These are phyloP conservation scores for Nakazawaea ernobii DNA, from an alignment of 805 yeast species.

Conservation along the genomic window DNA sequence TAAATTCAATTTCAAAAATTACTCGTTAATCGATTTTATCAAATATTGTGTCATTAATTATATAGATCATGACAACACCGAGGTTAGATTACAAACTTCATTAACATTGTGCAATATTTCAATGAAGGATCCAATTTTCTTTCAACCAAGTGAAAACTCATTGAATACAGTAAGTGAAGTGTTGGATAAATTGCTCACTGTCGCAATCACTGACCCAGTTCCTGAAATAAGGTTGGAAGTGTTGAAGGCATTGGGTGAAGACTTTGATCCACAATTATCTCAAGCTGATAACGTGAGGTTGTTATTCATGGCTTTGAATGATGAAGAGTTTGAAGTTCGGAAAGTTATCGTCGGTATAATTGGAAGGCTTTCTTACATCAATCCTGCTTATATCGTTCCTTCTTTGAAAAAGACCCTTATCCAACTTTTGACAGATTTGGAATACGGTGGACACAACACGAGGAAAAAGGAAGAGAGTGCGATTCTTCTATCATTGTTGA, in stretches of 20 bases:
- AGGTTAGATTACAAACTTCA: conserved; percentile 80
- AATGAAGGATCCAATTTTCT: conserved; percentile 74
- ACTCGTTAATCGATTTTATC: conserved; percentile 82
- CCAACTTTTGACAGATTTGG: conserved; percentile 79
- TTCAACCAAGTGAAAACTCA: conserved; percentile 76
- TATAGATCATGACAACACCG: conserved; percentile 72
- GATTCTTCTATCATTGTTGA: conserved; percentile 61
- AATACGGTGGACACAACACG: conserved; percentile 67
- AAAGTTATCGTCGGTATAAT: conserved; percentile 71
- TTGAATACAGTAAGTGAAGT: conserved; percentile 81
- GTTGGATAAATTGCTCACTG: conserved; percentile 68
- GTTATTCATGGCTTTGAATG: conserved; percentile 84
- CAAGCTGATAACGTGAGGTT: conserved; percentile 88
- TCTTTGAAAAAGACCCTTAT: conserved; percentile 81
- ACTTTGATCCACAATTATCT: conserved; percentile 86
- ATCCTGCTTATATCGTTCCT: conserved; percentile 95
- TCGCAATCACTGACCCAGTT: conserved; percentile 83
- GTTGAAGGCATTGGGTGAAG: conserved; percentile 61
- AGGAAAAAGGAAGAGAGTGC: conserved; percentile 86
- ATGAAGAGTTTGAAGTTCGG: conserved; percentile 80
- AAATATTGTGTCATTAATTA: conserved; percentile 79
- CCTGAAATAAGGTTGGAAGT: conserved; percentile 83
- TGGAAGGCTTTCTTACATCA: conserved; percentile 78
- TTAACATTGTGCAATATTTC: conserved; percentile 75
- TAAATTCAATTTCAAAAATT: conserved; percentile 66